Evolutionary conservation across 768 basidiomycete genomes (phyloP).

Genomic region (Leccinum variicolor): DNA sequence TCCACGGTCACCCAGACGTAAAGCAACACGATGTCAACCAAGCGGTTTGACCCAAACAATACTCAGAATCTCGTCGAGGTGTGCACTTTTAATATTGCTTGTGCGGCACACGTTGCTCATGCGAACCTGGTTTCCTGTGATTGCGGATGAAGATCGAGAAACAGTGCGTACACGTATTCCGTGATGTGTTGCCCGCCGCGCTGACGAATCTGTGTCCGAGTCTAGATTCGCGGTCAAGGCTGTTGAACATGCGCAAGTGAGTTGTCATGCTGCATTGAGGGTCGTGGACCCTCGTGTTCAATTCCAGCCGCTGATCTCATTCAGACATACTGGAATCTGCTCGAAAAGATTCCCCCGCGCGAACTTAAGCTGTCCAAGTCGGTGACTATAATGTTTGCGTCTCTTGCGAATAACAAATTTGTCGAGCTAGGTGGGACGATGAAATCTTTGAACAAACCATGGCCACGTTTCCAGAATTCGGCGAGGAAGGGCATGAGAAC

Average conservation of each 20-base stretch:
- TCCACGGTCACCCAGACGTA: conserved; percentile 16
- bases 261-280: conserved; percentile 21
- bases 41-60: conserved; percentile 78
- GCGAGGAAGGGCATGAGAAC: conserved; percentile 42
- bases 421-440: conserved; percentile 69
- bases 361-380: conserved; percentile 83
- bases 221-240: conserved; percentile 64
- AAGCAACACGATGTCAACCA: conserved; percentile 39
- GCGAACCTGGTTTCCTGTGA: conserved; percentile 4
- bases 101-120: conserved; percentile 16
- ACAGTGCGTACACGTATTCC: conserved; percentile 56
- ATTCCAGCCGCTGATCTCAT: conserved; percentile 9
- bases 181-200: not conserved
- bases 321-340: conserved; percentile 93
- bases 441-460: conserved; percentile 82
- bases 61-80: conserved; percentile 94
- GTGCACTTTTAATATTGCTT: conserved; percentile 22
- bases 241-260: conserved; percentile 92
- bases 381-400: conserved; percentile 19
- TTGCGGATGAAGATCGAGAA: conserved; percentile 76
- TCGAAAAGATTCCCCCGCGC: conserved; percentile 75
- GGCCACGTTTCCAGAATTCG: conserved; percentile 78
- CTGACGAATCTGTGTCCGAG: conserved; percentile 11
- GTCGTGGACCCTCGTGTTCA: conserved; percentile 1
- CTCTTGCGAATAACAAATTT: conserved; percentile 12